Evolutionary conservation across 345 rosid genomes (phyloP).

Genomic region (Ceriops decandra): DNA sequence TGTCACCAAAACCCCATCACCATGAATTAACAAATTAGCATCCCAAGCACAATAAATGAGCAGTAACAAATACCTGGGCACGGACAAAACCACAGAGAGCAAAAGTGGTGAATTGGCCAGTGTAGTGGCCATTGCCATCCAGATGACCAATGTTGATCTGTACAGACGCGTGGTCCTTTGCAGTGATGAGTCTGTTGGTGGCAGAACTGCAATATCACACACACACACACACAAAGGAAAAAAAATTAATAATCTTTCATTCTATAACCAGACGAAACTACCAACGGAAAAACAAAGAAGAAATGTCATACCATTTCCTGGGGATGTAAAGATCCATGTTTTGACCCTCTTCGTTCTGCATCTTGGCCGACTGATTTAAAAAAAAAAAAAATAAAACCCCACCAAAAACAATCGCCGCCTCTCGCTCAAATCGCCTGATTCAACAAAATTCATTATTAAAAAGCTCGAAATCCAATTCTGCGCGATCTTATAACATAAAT

Average conservation of each 20-base stretch:
- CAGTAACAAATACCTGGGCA: constrained; percentile 41
- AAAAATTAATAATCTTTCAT: background rate
- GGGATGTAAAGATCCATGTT: constrained; percentile 82
- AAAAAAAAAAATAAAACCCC: background rate
- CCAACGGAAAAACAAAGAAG: background rate
- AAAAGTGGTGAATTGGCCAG: constrained; percentile 40
- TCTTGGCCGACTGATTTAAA: constrained; percentile 28
- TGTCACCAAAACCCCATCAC: background rate
- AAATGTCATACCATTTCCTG: constrained; percentile 56
- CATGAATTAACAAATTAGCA: background rate
- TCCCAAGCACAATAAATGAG: background rate
- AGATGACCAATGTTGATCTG: constrained; percentile 58
- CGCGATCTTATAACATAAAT: too few relatives aligned
- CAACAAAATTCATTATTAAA: background rate
- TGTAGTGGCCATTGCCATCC: constrained; percentile 48
- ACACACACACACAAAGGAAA: background rate
- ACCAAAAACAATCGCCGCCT: background rate
- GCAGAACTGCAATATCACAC: constrained; percentile 41
- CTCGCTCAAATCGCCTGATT: background rate
- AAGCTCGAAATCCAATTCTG: too few relatives aligned
- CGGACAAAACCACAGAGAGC: constrained; percentile 63
- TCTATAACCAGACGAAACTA: background rate
- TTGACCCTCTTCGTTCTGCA: constrained; percentile 88
- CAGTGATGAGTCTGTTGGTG: constrained; percentile 60
- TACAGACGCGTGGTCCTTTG: constrained; percentile 63